Conservation (phyloP, 352 stramenopile species). For the Phytophthora podocarpi region DNA sequence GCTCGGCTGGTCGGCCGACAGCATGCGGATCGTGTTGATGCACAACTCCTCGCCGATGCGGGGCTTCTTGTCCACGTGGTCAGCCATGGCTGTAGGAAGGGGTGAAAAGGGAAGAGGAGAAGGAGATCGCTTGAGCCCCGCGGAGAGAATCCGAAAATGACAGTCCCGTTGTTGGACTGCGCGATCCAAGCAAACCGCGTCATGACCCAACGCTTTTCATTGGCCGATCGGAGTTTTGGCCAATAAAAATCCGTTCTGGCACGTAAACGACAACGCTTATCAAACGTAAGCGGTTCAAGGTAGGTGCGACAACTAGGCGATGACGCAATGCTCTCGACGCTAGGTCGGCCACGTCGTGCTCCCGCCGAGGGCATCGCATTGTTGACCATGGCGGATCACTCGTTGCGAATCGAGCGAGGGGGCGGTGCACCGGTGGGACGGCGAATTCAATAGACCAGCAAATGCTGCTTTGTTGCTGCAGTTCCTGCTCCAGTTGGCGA, state of each 20-base stretch:
- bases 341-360: background rate
- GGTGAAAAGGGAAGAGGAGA: background rate
- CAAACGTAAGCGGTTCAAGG: too few species aligned
- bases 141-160: slow-evolving; percentile 54
- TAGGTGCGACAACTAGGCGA: too few species aligned
- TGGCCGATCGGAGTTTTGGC: slow-evolving; percentile 10
- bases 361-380: too few species aligned
- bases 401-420: slow-evolving; percentile 8
- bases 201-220: slow-evolving; percentile 8
- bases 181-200: slow-evolving; percentile 27
- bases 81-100: slow-evolving; percentile 50
- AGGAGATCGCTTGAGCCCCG: slow-evolving; percentile 38
- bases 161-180: slow-evolving; percentile 12
- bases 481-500: too few species aligned
- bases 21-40: slow-evolving; percentile 98
- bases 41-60: slow-evolving; percentile 88
- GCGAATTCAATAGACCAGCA: too few species aligned
- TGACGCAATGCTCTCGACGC: slow-evolving; percentile 37
- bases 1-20: slow-evolving; percentile 97
- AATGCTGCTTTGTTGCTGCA: too few species aligned
- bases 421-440: background rate
- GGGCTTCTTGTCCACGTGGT: slow-evolving; percentile 84
- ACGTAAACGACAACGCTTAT: slow-evolving; percentile 10
- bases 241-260: slow-evolving; percentile 7
- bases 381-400: slow-evolving; percentile 16